Evolutionary conservation across 2,329 filamentous ascomycete species (phyloP), one percentile per base, ranked within the genome.

Genomic region (Claviceps sp.): DNA sequence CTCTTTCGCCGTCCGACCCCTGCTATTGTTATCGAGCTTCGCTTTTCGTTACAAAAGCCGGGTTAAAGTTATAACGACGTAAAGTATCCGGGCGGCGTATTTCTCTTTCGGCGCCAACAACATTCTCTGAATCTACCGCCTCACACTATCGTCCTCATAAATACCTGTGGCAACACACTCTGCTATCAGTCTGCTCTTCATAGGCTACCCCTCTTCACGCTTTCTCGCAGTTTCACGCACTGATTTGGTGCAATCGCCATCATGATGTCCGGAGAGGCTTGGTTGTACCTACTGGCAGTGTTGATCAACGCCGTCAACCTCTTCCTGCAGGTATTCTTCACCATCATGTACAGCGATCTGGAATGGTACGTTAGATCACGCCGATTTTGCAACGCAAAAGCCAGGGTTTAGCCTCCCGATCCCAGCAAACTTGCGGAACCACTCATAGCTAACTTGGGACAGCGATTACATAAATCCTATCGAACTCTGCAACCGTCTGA

Each of bases 401-500:
- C 17, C 10, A 34, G 48, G 5, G 24, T n/a, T 17, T 8, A 52
- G n/a, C n/a, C 10, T n/a, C 30, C 19, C 4, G 49, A 46, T n/a
- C 8, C 11, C 14, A 44, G 16, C 1, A n/a, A n/a, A 16, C 44
- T 13, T 50, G 30, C 38, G 26, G 16, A 34, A 19, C 5, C 30
- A 34, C 10, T 34, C 14, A 11, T 22, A 47, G 26, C 50, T 52
- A 48, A 53, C 44, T 52, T 38, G 56, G 54, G 66, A 5, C 40
- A 95, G 89, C 75, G 93, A 98, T 75, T 98, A 98, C 74, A 98
- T 98, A 76, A 98, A 98, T 77, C 93, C 93, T 46, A 98, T 98
- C 76, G 93, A 98, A 65, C 90, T 98, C 60, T 98, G 93, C 86
- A 98, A 98, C 84, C 90, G 93, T 64, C 85, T 98, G 62, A 98